Conservation (phyloP, 768 basidiomycete genomes). For the Leccinum subtestaceum region DNA sequence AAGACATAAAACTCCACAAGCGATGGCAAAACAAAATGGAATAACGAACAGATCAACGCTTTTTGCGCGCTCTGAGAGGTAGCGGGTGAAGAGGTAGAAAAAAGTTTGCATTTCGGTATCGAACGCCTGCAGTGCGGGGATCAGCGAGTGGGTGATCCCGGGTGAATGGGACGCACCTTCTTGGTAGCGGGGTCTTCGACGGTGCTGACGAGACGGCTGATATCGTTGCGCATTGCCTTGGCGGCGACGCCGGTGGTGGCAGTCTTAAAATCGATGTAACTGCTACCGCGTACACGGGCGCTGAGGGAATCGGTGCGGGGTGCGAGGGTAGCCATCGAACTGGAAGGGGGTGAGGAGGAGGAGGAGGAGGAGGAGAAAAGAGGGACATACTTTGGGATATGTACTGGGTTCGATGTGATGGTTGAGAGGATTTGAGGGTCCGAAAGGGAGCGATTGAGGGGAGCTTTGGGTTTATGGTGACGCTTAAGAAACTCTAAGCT, state of each 20-base stretch:
- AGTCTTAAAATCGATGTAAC: conserved; percentile 96
- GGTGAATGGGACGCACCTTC: conserved; percentile 52
- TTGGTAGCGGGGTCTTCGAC: conserved; percentile 77
- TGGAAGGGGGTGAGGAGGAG: conserved; percentile 24
- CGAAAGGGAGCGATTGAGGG: conserved; percentile 46
- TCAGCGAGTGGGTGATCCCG: conserved; percentile 14
- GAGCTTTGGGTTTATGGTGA: conserved; percentile 56
- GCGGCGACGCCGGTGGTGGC: conserved; percentile 91
- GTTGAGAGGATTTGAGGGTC: conserved; percentile 58
- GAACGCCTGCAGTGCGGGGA: conserved; percentile 50
- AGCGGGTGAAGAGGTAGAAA: conserved; percentile 80
- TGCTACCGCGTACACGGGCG: conserved; percentile 70
- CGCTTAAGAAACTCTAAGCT: conserved; percentile 50
- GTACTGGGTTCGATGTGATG: conserved; percentile 57
- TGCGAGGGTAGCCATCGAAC: conserved; percentile 53
- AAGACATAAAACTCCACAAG: conserved; percentile 3
- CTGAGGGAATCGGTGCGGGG: conserved; percentile 68
- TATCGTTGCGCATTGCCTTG: conserved; percentile 98
- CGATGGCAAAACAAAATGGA: conserved; percentile 14
- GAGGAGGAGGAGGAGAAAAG: conserved; percentile 6
- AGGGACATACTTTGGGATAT: conserved; percentile 44
- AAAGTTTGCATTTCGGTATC: conserved; percentile 83
- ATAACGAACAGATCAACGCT: conserved; percentile 69
- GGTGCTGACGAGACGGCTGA: conserved; percentile 86
- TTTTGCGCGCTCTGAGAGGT: conserved; percentile 66